Conservation (phyloP, 768 basidiomycete species). For the Calocybe cyanea region DNA sequence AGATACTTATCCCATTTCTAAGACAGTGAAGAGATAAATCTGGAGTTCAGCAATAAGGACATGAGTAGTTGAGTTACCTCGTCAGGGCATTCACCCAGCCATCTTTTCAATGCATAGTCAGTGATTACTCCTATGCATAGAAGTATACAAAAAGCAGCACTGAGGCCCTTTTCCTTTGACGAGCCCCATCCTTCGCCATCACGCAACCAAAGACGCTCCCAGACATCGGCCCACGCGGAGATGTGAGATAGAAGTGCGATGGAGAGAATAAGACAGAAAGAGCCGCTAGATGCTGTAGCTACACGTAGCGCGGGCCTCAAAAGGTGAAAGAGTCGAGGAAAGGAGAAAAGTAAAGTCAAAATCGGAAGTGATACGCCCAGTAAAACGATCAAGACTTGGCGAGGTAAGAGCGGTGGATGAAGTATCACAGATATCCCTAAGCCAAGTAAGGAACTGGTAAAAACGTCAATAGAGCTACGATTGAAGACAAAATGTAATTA, state of each 20-base stretch:
- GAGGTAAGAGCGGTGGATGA: slow-evolving; percentile 33
- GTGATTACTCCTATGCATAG: slow-evolving; percentile 38
- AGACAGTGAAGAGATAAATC: not conserved
- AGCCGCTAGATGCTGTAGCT: slow-evolving; percentile 48
- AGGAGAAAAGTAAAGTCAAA: slow-evolving; percentile 33
- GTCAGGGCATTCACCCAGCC: slow-evolving; percentile 66
- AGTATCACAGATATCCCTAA: slow-evolving; percentile 17
- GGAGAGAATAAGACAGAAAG: slow-evolving; percentile 51
- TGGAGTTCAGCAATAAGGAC: not conserved
- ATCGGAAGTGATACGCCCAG: slow-evolving; percentile 37
- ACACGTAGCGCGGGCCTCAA: slow-evolving; percentile 49
- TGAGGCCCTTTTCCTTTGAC: slow-evolving; percentile 52
- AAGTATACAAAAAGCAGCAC: slow-evolving; percentile 53
- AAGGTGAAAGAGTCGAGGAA: slow-evolving; percentile 42
- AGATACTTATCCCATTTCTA: slow-evolving; percentile 73
- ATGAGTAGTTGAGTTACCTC: slow-evolving; percentile 37
- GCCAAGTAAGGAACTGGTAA: slow-evolving; percentile 20
- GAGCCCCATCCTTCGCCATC: slow-evolving; percentile 52
- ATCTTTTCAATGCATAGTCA: slow-evolving; percentile 54
- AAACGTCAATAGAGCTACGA: slow-evolving; percentile 25
- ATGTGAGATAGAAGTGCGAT: slow-evolving; percentile 51
- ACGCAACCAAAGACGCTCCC: slow-evolving; percentile 57
- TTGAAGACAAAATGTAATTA: slow-evolving; percentile 16
- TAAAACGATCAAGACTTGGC: slow-evolving; percentile 36
- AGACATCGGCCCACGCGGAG: slow-evolving; percentile 55